Percentiles rank a stretch among this genome's conserved stretches.
Evolutionary conservation across 176 grass and related monocot genomes (phyloP).

Genomic region (Zoysia japonica): DNA sequence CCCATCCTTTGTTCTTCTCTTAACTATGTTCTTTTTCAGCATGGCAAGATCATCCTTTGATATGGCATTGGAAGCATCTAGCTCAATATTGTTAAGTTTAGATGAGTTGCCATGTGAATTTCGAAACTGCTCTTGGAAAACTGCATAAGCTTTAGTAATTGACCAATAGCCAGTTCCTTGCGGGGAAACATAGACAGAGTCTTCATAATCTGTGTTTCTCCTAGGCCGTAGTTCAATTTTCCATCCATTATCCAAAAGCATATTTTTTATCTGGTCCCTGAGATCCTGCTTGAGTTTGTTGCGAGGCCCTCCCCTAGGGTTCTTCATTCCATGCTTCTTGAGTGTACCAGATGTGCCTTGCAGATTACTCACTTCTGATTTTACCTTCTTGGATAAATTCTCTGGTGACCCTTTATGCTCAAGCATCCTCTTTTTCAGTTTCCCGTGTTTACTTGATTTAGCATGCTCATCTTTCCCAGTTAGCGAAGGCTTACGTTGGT

Average conservation of each 20-base stretch:
- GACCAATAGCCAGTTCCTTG: constrained; percentile 84
- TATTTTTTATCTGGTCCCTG: constrained; percentile 64
- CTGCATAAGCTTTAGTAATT: constrained; percentile 93
- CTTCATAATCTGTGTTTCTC: constrained; percentile 74
- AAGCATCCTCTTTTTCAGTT: constrained; percentile 57
- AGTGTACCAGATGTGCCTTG: constrained; percentile 24
- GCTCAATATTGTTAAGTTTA: constrained; percentile 30
- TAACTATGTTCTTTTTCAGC: constrained; percentile 82
- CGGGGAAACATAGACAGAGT: constrained; percentile 85
- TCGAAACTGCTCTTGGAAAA: constrained; percentile 66
- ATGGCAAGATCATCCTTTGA: constrained; percentile 67
- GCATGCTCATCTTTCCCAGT: constrained; percentile 34
- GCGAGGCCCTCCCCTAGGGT: constrained; percentile 49
- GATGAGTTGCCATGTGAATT: constrained; percentile 35
- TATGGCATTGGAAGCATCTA: constrained; percentile 48
- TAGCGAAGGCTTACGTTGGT: neutral
- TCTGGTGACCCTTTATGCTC: constrained; percentile 46
- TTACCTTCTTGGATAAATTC: constrained; percentile 56
- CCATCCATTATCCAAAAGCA: constrained; percentile 83
- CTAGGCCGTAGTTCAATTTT: constrained; percentile 78
- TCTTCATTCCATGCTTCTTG: constrained; percentile 44
- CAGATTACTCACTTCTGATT: constrained; percentile 35
- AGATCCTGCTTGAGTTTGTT: constrained; percentile 66
- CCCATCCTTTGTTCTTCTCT: constrained; percentile 54
- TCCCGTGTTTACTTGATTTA: constrained; percentile 34